These are phyloP conservation scores for Barnettozyma wickerhamii DNA, from an alignment of 805 yeast species.

Conservation along the genomic window DNA sequence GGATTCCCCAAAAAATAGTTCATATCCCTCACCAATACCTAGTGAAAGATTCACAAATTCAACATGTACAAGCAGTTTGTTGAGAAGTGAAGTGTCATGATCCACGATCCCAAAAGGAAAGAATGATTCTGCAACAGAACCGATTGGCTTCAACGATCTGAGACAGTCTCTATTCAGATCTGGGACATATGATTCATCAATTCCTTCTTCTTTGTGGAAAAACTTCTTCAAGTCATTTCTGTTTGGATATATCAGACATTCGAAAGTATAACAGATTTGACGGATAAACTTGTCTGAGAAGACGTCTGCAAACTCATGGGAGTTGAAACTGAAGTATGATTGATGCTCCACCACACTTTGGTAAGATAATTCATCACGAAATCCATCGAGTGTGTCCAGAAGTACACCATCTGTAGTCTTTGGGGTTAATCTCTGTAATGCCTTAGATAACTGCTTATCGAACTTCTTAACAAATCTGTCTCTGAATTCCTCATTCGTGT, in stretches of 20 bases:
- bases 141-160: slow-evolving; percentile 22
- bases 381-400: background rate
- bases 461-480: slow-evolving; percentile 12
- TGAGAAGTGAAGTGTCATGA: slow-evolving; percentile 14
- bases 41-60: slow-evolving; percentile 20
- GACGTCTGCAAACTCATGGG: slow-evolving; percentile 16
- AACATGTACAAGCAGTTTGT: slow-evolving; percentile 21
- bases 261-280: background rate
- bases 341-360: background rate
- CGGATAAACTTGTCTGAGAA: slow-evolving; percentile 9
- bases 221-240: slow-evolving; percentile 9
- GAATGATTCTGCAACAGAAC: slow-evolving; percentile 20
- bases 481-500: slow-evolving; percentile 14
- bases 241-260: slow-evolving; percentile 6
- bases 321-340: slow-evolving; percentile 8
- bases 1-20: slow-evolving; percentile 18
- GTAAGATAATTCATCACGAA: background rate
- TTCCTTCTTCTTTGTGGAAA: slow-evolving; percentile 12
- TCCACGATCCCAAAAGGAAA: slow-evolving; percentile 23
- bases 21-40: slow-evolving; percentile 27
- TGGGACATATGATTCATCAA: slow-evolving; percentile 15
- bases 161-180: slow-evolving; percentile 7
- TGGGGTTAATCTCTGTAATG: background rate
- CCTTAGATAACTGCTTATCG: slow-evolving; percentile 7
- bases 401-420: background rate